Evolutionary conservation across 768 basidiomycete species (phyloP).

Genomic region (Agrocybe pediades): DNA sequence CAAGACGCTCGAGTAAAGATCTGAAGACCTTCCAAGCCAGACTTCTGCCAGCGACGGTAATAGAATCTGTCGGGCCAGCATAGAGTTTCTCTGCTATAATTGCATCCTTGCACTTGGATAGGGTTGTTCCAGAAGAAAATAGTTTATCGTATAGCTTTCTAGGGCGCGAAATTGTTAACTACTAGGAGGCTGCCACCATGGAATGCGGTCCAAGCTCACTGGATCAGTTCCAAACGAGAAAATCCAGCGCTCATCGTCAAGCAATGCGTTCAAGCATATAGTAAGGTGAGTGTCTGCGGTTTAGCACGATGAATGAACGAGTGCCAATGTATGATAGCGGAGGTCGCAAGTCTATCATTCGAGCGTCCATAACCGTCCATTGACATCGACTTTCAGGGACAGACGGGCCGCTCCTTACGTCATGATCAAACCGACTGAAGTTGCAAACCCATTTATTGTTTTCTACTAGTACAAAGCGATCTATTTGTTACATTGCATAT

Average conservation of each 20-base stretch:
- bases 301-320: background rate
- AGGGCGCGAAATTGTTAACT: conserved; percentile 10
- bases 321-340: background rate
- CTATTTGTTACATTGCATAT: background rate
- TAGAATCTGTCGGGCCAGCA: conserved; percentile 35
- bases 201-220: conserved; percentile 15
- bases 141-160: conserved; percentile 45
- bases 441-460: background rate
- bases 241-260: conserved; percentile 11
- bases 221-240: conserved; percentile 17
- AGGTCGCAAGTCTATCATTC: background rate
- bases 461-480: background rate
- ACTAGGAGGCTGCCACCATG: conserved; percentile 4
- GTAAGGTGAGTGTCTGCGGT: background rate
- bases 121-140: conserved; percentile 53
- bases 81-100: conserved; percentile 64
- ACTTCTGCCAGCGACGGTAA: conserved; percentile 72
- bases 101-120: conserved; percentile 69
- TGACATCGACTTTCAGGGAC: no score
- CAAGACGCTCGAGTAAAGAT: conserved; percentile 11
- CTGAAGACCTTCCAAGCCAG: conserved; percentile 79
- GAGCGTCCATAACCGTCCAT: background rate
- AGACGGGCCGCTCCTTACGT: background rate
- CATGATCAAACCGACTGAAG: no score
- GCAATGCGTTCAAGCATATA: conserved; percentile 1